Evolutionary conservation across 73 alveolate species (phyloP).

Genomic region (Paramecium primaurelia): DNA sequence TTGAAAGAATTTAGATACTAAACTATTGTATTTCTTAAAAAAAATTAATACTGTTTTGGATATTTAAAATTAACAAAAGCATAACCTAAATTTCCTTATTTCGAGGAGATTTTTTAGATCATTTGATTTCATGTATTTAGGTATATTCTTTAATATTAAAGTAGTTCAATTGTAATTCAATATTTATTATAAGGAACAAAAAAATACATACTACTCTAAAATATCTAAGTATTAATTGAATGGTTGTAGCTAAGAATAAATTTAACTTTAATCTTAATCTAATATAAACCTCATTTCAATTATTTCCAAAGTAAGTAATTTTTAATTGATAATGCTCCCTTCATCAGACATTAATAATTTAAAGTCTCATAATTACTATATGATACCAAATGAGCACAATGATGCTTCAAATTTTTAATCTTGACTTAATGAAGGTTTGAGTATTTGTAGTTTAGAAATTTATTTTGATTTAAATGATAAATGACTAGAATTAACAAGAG

Average conservation of each 20-base stretch:
- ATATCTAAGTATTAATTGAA: background rate
- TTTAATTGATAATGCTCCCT: background rate
- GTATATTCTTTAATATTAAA: background rate
- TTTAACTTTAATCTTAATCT: background rate
- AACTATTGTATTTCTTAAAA: background rate
- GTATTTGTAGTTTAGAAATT: background rate
- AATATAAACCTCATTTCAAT: background rate
- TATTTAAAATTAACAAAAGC: background rate
- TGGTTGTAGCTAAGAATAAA: background rate
- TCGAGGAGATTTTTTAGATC: background rate
- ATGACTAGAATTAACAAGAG: background rate
- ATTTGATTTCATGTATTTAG: background rate
- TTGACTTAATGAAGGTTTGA: background rate
- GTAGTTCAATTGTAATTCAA: slow-evolving; percentile 10
- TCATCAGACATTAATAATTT: slow-evolving; percentile 3
- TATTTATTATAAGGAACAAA: background rate
- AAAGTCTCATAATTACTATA: background rate
- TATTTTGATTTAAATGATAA: background rate
- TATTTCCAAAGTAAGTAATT: background rate
- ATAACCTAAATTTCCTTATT: slow-evolving; percentile 9
- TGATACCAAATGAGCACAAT: background rate
- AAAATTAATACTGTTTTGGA: background rate
- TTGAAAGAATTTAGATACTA: no score
- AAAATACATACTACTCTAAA: background rate
- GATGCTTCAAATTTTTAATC: slow-evolving; percentile 32